Base-by-base conservation (phyloP, 1,139 yeast genomes). In the Casaregolazyma lundiana region DNA sequence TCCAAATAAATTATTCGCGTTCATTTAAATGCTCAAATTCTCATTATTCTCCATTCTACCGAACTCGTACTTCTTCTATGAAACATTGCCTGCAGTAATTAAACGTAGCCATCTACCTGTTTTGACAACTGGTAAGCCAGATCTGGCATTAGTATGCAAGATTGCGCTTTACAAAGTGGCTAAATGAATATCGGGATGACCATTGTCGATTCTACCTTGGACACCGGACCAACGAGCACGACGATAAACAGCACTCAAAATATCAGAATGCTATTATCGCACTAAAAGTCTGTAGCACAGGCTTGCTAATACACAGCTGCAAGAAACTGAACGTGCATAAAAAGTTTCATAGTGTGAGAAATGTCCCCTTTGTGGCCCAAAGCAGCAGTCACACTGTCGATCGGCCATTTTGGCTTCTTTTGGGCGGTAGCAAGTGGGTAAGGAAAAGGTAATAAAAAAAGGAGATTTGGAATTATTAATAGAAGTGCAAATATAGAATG, bases 81-180 rank as follows among this genome's bases (percentile, higher is more conserved):
- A 26, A 26, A 26, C 32, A 15, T n/a, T 26, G 4, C 32, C 32
- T 26, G 32, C 32, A 26, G 32, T 3, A 9, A 11, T 26, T 26
- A 26, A 26, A 26, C 32, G 32, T 26, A 6, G 32, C 32, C 13
- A 26, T 26, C 32, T 7, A 15, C 3, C 32, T 3, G 2, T 6
- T 26, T 6, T 26, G 32, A n/a, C 32, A 26, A 7, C 13, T 3
- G 13, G 3, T 26, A 26, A 3, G 32, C 32, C 32, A 26, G 32
- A 26, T 26, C 32, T 26, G 32, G 32, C 13, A 26, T 26, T 26
- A n/a, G 32, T 26, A 26, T 26, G 32, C 32, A 26, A 26, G 32
- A 26, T 26, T 26, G 32, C 32, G 32, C 13, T 13, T 13, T 3
- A 26, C 11, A 26, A 26, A 24, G 11, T 9, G 11, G 15, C 32